Conservation (phyloP, 1,284 basidiomycete genomes). For the Naganishia sp. region DNA sequence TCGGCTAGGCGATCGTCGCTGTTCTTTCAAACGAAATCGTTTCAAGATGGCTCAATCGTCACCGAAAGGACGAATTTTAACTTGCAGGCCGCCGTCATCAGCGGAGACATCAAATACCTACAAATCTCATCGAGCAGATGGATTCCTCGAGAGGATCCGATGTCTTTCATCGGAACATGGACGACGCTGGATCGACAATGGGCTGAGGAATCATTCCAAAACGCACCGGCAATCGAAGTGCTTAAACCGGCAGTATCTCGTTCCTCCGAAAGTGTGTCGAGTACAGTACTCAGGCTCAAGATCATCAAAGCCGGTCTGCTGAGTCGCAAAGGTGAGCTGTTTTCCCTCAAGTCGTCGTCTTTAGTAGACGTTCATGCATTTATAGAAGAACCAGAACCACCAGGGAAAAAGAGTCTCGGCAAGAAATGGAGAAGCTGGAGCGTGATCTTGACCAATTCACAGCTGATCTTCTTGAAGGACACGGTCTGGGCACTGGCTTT, state of each 20-base stretch:
- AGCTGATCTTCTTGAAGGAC: conserved; percentile 90
- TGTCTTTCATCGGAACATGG: conserved; percentile 70
- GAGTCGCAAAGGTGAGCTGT: conserved; percentile 65
- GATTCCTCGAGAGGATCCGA: conserved; percentile 71
- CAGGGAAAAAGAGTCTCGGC: conserved; percentile 70
- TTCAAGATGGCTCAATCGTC: background rate
- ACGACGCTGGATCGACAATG: conserved; percentile 69
- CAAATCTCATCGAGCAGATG: conserved; percentile 36
- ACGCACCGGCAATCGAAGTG: conserved; percentile 68
- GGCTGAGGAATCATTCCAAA: conserved; percentile 68
- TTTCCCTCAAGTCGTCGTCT: background rate
- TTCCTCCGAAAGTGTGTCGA: conserved; percentile 35
- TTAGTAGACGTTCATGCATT: conserved; percentile 27
- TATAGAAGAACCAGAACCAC: conserved; percentile 69
- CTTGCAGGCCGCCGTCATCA: conserved; percentile 57
- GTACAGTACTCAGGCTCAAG: conserved; percentile 59
- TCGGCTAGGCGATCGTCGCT: conserved; percentile 13
- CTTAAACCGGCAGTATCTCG: conserved; percentile 18
- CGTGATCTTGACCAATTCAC: conserved; percentile 83
- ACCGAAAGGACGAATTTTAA: conserved; percentile 44
- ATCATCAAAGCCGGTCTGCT: conserved; percentile 81
- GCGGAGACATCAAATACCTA: conserved; percentile 59
- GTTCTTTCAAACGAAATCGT: conserved; percentile 8
- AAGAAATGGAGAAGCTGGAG: conserved; percentile 89
- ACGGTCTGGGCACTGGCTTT: conserved; percentile 66